Evolutionary conservation across 148 eudicot genomes (phyloP), one percentile per base, ranked within the genome.

Genomic region (Talinum fruticosum): DNA sequence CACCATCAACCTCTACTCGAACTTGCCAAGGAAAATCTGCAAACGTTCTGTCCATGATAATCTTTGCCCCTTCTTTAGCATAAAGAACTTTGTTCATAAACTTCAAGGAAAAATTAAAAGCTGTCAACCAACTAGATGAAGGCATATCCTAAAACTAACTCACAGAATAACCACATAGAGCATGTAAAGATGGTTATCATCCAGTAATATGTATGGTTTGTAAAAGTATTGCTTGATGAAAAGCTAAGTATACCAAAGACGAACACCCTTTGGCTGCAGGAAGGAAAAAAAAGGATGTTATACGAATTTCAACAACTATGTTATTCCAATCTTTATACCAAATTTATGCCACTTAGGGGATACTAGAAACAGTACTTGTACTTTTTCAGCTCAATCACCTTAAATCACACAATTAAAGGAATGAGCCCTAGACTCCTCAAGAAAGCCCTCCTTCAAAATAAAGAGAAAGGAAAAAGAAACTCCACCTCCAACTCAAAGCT

Each of bases 11-110:
- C 84, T 90, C 97, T 51, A 96, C 96, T 73, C 93, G 90, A 73
- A 96, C 91, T 87, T 96, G 93, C 94, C 96, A 92, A 77, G 91
- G 93, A 76, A 91, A 96, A 84, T 93, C 97, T 71, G 85, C 99
- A 87, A 96, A 90, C 47, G 93, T 93, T 80, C 99, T 87, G 84
- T 91, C 99, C 97, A 96, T 96, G 57, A 96, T 91, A 81, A 83
- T 91, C 84, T 81, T 96, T 23, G 99, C 99, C 37, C 99, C 99
- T 85, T 96, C 99, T 90, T 89, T 91, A 61, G 99, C 99, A 78
- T 95, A 95, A 71, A 95, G 96, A 79, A 95, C 99, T 87, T 95
- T 95, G 83, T 95, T 95, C 99, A 95, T 92, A 82, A 95, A 95
- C 99, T 95, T 90, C 92, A 89, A 71, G 45, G 28, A 73, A 69